phyloP scores from a whole-genome alignment of 1,284 basidiomycete genomes.

The Cystobasidium pallidum region DNA sequence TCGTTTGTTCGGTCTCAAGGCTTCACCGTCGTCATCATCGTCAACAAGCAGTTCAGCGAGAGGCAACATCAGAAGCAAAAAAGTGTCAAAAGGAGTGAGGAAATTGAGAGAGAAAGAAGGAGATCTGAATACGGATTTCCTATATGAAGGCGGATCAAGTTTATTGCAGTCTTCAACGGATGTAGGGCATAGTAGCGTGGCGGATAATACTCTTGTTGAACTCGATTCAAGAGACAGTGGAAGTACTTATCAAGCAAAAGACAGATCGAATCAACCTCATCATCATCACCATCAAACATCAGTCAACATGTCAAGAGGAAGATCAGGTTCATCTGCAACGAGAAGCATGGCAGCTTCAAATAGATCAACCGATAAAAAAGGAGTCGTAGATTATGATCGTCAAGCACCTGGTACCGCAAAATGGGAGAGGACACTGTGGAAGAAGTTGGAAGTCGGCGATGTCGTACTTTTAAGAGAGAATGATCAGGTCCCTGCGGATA shows the following conservation, averaged over 20 bases:
- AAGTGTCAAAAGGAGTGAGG: conserved; percentile 71
- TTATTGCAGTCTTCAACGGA: neutral
- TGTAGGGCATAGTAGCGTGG: conserved; percentile 3
- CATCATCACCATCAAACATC: conserved; percentile 3
- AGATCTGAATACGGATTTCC: conserved; percentile 61
- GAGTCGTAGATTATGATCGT: conserved; percentile 77
- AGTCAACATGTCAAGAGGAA: conserved; percentile 53
- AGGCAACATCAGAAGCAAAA: conserved; percentile 2
- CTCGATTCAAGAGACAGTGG: conserved; percentile 13
- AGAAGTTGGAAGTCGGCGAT: conserved; percentile 98
- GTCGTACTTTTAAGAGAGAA: conserved; percentile 86
- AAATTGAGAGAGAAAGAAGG: conserved; percentile 81
- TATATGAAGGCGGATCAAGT: conserved; percentile 45
- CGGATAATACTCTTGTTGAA: neutral
- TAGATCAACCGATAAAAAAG: conserved; percentile 56
- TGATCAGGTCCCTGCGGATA: conserved; percentile 94
- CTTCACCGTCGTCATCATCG: conserved; percentile 46
- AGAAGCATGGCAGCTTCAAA: conserved; percentile 47
- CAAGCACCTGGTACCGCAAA: conserved; percentile 71
- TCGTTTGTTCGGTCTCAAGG: conserved; percentile 66
- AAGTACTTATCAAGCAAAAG: neutral
- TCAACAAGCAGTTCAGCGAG: conserved; percentile 9
- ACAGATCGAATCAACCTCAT: neutral
- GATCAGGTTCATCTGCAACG: conserved; percentile 58
- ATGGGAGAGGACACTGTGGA: conserved; percentile 97